Conservation (phyloP, 495 filamentous ascomycete species). For the Choiromyces venosus region DNA sequence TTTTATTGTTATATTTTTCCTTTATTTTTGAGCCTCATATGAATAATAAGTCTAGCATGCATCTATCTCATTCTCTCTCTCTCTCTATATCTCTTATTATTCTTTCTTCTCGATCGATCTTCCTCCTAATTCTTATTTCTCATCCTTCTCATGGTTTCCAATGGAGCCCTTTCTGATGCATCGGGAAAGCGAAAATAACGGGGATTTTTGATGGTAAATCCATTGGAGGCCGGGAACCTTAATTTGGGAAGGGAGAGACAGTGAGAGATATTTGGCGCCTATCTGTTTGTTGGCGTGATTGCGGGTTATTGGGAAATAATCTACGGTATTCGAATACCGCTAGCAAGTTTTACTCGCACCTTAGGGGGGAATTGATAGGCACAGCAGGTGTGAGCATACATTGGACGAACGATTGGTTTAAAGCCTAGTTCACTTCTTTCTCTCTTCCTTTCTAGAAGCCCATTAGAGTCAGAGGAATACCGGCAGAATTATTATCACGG, state of each 20-base stretch:
- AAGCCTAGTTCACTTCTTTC: neutral
- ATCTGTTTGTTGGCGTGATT: neutral
- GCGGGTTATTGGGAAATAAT: no score
- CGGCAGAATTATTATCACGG: neutral
- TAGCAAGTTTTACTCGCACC: neutral
- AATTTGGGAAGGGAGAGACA: neutral
- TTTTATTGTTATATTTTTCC: neutral
- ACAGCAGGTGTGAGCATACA: neutral
- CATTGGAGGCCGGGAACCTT: neutral
- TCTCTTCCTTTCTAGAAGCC: neutral
- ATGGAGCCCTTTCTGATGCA: neutral
- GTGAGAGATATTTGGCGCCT: neutral
- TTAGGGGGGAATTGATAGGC: neutral
- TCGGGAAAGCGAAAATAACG: neutral
- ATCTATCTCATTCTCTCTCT: slow-evolving; percentile 15
- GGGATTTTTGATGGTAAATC: neutral
- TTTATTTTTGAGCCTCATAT: slow-evolving; percentile 35
- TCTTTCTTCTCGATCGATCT: neutral
- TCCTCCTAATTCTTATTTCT: neutral
- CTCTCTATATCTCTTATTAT: neutral
- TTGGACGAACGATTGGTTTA: neutral
- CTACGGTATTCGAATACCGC: no score
- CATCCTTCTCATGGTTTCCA: neutral
- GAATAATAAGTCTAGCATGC: neutral
- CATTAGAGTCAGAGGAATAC: neutral